Conservation (phyloP, 2,329 filamentous ascomycete species). For the Aspergillus sp. region DNA sequence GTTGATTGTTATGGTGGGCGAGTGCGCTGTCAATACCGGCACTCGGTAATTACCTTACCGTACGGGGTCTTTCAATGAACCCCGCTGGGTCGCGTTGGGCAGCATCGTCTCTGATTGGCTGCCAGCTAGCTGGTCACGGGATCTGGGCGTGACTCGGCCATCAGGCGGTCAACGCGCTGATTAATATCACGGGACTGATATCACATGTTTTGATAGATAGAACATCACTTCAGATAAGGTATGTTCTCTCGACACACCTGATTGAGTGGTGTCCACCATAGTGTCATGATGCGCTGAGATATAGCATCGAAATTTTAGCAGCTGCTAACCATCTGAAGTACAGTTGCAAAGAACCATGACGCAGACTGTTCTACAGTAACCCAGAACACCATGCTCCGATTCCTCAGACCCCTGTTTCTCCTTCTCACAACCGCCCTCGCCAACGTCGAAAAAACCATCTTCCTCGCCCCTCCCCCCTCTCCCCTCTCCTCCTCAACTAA, state of each 20-base stretch:
- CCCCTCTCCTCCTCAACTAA: conserved; percentile 49
- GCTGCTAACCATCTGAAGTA: too few relatives aligned
- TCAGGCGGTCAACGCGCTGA: conserved; percentile 17
- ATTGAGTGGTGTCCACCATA: too few relatives aligned
- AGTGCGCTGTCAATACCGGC: neutral
- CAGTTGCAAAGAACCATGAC: neutral
- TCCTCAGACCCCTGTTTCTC: conserved; percentile 8
- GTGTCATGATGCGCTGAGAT: neutral
- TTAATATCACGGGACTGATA: conserved; percentile 7
- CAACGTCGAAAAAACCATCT: conserved; percentile 90
- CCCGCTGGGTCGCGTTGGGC: conserved; percentile 31
- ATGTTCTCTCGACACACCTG: too few relatives aligned
- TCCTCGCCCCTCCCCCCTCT: conserved; percentile 61
- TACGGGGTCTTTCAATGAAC: conserved; percentile 21
- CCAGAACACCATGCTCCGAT: neutral
- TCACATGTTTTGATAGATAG: too few relatives aligned
- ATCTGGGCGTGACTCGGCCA: conserved; percentile 3
- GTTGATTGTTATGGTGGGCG: neutral
- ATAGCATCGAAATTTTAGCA: too few relatives aligned
- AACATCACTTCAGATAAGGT: too few relatives aligned
- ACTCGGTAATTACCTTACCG: neutral
- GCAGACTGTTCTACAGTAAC: neutral
- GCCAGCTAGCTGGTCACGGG: conserved; percentile 1
- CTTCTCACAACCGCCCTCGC: conserved; percentile 36
- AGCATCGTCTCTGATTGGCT: conserved; percentile 21